Base-by-base conservation (phyloP, 2,329 filamentous ascomycete genomes). In the Ascocoryne sarcoides region DNA sequence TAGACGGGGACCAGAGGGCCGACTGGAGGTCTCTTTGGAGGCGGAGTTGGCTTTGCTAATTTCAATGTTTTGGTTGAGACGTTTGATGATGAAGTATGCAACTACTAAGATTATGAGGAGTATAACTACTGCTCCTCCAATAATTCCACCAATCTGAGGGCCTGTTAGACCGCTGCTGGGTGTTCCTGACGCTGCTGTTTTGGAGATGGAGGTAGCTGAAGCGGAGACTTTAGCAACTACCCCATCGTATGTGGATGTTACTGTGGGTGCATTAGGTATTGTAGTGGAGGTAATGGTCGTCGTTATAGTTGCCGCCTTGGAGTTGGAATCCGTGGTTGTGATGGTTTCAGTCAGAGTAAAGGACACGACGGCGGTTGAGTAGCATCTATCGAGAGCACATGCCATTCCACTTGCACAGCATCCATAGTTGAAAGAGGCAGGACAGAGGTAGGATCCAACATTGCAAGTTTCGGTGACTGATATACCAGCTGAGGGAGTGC, bases 351-450 rank as follows among this genome's bases (percentile, higher is more conserved):
- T 66, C 5, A 68, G 52, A 1, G 64, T 67, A n/a, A 63, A 58
- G 0, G 71, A 75, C 1, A 61, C 53, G 1, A 69, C 64, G 0
- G 58, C 60, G 0, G 67, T 71, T 1, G 65, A 61, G 43, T 71
- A 76, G 50, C 75, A 79, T 10, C 52, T 56, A 14, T 52, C 58
- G 2, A 55, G 39, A 2, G 64, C 73, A 49, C 75, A 79, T 18
- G 57, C 67, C 62, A 70, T 65, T 4, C 67, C 68, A 34, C 57
- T 65, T 2, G 57, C 58, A 51, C 75, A 79, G 47, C 75, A 78
- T 0, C 73, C 74, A 42, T 66, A 70, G 37, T 66, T 67, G 3
- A 71, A 48, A 1, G 68, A 70, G 4, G 66, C 50, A 1, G 75
- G 66, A 42, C 75, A 78, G 3, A 66, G 59, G 40, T 64, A 69